phyloP scores from a whole-genome alignment of 1,284 basidiomycete species.

The Sanghuangporus weigelae region DNA sequence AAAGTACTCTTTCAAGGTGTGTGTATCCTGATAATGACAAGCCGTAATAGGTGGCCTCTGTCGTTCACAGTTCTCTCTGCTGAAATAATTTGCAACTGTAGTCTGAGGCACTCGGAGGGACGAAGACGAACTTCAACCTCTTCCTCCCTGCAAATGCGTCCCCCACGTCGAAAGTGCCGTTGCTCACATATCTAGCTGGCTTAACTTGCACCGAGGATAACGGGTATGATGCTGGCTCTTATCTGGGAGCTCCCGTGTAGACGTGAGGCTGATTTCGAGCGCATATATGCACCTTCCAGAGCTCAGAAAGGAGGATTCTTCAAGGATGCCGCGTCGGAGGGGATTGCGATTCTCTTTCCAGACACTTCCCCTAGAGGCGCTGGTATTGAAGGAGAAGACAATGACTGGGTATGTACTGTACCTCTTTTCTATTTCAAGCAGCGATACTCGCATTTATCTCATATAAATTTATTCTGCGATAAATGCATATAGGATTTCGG shows the following conservation, averaged over 20 bases:
- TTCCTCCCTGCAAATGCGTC: constrained; percentile 73
- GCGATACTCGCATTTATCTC: background rate
- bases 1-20: constrained; percentile 85
- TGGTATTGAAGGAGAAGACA: constrained; percentile 82
- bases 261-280: constrained; percentile 1
- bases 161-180: constrained; percentile 56
- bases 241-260: background rate
- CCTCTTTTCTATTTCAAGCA: background rate
- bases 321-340: constrained; percentile 72
- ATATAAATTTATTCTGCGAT: background rate
- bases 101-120: constrained; percentile 73
- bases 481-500: constrained; percentile 2
- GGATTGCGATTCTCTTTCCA: constrained; percentile 90
- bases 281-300: constrained; percentile 32
- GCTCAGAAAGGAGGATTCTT: constrained; percentile 88
- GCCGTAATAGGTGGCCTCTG: background rate
- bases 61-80: background rate
- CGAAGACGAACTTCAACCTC: constrained; percentile 84
- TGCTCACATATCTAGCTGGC: constrained; percentile 89
- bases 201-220: constrained; percentile 97
- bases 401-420: constrained; percentile 54
- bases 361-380: constrained; percentile 96
- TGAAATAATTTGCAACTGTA: constrained; percentile 21
- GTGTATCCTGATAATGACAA: constrained; percentile 15
- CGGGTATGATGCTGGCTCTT: constrained; percentile 46